Conservation (phyloP, 139 green algal genomes). For the Zygnema circumcarinatum region DNA sequence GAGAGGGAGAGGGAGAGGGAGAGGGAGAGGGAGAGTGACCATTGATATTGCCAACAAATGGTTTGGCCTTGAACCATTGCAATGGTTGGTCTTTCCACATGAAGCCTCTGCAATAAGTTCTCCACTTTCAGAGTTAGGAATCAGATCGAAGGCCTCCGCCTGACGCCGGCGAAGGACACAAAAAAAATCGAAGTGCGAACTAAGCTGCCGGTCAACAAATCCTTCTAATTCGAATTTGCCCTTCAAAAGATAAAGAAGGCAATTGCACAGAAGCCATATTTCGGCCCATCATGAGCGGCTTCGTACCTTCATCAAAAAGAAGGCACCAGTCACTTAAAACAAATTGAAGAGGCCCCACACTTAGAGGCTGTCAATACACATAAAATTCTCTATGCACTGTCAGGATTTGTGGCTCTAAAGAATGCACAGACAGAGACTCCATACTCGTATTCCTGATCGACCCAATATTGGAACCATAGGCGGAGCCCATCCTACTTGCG, state of each 20-base stretch:
- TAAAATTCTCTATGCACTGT: too few relatives aligned
- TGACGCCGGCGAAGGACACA: too few relatives aligned
- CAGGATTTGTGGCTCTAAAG: too few relatives aligned
- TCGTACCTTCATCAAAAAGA: not conserved
- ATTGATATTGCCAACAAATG: not conserved
- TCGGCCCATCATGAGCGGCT: not conserved
- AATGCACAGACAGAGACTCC: too few relatives aligned
- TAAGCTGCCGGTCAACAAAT: not conserved
- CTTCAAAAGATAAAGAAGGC: not conserved
- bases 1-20: constrained; percentile 15
- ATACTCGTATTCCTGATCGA: too few relatives aligned
- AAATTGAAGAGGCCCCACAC: not conserved
- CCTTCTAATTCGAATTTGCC: not conserved
- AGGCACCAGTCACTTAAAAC: not conserved
- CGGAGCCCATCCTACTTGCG: not conserved
- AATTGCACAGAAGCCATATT: not conserved
- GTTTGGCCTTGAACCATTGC: too few relatives aligned
- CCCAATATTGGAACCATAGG: not conserved
- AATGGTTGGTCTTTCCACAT: not conserved
- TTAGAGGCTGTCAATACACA: too few relatives aligned
- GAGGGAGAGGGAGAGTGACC: not conserved
- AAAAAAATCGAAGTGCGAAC: not conserved
- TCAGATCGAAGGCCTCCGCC: too few relatives aligned
- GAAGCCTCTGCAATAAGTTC: not conserved
- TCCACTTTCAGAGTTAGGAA: not conserved